Evolutionary conservation across 2,329 filamentous ascomycete species (phyloP), one percentile per base, ranked within the genome.

Genomic region (Hymenoscyphus albidus): DNA sequence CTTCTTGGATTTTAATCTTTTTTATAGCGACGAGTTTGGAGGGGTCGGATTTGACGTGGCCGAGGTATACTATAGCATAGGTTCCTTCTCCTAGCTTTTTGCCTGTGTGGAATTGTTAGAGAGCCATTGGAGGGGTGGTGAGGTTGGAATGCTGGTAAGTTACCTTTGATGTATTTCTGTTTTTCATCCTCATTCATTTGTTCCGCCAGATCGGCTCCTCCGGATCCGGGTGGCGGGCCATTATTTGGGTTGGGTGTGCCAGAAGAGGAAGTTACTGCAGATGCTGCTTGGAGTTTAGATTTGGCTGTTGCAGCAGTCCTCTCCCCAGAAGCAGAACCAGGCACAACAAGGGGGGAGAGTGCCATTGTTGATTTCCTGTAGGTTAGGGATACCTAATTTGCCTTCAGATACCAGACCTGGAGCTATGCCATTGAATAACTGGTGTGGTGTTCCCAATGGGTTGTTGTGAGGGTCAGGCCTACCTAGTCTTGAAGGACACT

Each of bases 81-180:
- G 95, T 98, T 80, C 95, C 95, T 78, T 96, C 92, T 77, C 95
- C 95, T 66, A 99, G 86, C 75, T 95, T 95, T 76, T 91, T 93
- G 74, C 92, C 91, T 92, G 70, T 63, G 59, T 27, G 48, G 31
- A 60, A 57, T 62, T 64, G 22, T 67, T 64, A 66, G 55, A 58
- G 62, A 61, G 35, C 27, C 27, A 27, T 22, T 40, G 14, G 32
- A 5, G 44, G 35, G 38, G 56, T 62, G 66, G 64, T 68, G 68
- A 48, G 54, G 42, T 35, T 35, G 5, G 5, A 10, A 35, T 35
- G 35, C 0, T 35, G 5, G 38, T 13, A 14, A 14, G 48, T 51
- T 51, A 89, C 90, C 92, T 81, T 96, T 96, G 70, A 95, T 85
- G 77, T 97, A 99, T 81, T 95, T 96, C 70, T 85, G 84, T 77